Evolutionary conservation across 78 protist species (phyloP).

Genomic region (Tieghemostelium lacteum): DNA sequence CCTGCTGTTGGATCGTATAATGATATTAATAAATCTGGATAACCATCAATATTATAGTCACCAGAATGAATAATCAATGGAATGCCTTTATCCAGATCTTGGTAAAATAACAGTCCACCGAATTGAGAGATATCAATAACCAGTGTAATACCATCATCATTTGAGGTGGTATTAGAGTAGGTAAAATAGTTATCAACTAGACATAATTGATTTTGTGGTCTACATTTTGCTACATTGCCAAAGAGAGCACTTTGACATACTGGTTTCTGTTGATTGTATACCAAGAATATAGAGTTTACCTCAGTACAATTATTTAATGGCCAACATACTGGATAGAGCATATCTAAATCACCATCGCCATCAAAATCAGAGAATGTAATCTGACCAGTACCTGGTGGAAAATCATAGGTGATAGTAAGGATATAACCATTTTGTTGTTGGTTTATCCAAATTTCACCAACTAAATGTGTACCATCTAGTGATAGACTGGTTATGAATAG

Average conservation of each 20-base stretch:
- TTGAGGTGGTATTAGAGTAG: conserved; percentile 47
- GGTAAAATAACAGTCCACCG: conserved; percentile 38
- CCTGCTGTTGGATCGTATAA: conserved; percentile 3
- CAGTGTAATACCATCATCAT: conserved; percentile 11
- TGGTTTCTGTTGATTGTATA: conserved; percentile 73
- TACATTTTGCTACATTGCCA: conserved; percentile 18
- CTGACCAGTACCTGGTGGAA: conserved; percentile 80
- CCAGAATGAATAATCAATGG: conserved; percentile 72
- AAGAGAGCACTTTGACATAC: conserved; percentile 62
- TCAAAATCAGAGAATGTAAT: conserved; percentile 83
- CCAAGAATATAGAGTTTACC: conserved; percentile 49
- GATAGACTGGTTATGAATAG: conserved; percentile 27
- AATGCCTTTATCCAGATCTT: conserved; percentile 20
- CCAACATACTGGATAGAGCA: conserved; percentile 79
- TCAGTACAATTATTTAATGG: conserved; percentile 5
- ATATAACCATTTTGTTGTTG: conserved; percentile 31
- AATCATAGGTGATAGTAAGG: background rate
- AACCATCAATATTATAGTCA: conserved; percentile 84
- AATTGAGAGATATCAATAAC: conserved; percentile 9
- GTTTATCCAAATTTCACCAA: conserved; percentile 79
- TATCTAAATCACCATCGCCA: conserved; percentile 81
- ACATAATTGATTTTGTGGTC: conserved; percentile 60
- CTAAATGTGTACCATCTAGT: background rate
- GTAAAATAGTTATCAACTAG: conserved; percentile 32
- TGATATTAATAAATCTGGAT: conserved; percentile 80